A percentile compares a stretch with the other conserved stretches of the same genome.
phyloP scores from a whole-genome alignment of 1,139 yeast species.

The Yamadazyma siamensis region DNA sequence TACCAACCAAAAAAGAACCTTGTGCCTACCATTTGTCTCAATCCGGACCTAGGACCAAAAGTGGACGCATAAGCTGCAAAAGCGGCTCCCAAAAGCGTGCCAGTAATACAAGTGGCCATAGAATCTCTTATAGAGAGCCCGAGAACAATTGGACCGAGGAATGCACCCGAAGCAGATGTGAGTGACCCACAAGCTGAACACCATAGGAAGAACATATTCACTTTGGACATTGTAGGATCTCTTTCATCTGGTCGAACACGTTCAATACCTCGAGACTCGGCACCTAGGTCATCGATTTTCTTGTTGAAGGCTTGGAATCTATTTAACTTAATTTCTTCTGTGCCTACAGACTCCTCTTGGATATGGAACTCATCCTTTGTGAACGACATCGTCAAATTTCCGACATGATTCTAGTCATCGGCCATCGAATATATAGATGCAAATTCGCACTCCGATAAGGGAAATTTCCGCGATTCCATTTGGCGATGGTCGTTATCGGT shows the following conservation, averaged over 20 bases:
- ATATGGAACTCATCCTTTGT: no score
- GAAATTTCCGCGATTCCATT: no score
- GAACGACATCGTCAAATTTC: no score
- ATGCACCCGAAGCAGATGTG: slow-evolving; percentile 79
- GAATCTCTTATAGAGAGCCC: slow-evolving; percentile 65
- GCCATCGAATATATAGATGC: no score
- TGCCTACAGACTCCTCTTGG: no score
- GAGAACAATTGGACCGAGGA: slow-evolving; percentile 68
- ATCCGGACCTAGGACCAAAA: slow-evolving; percentile 82
- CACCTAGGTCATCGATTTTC: slow-evolving; percentile 22
- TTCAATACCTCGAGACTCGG: slow-evolving; percentile 32
- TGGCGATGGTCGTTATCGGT: no score
- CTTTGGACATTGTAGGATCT: slow-evolving; percentile 32
- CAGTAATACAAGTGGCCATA: slow-evolving; percentile 57
- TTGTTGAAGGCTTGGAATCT: no score
- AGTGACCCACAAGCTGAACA: slow-evolving; percentile 80
- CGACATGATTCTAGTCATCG: no score
- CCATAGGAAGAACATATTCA: slow-evolving; percentile 47
- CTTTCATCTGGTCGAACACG: slow-evolving; percentile 26
- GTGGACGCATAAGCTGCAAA: slow-evolving; percentile 80
- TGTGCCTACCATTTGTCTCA: slow-evolving; percentile 84
- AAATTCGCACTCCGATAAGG: no score
- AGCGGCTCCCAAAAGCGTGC: slow-evolving; percentile 63
- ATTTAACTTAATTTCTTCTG: no score
- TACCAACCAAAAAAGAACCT: slow-evolving; percentile 74